Evolutionary conservation across 176 grass and related monocot species (phyloP).

Genomic region (Zoysia pacifica): DNA sequence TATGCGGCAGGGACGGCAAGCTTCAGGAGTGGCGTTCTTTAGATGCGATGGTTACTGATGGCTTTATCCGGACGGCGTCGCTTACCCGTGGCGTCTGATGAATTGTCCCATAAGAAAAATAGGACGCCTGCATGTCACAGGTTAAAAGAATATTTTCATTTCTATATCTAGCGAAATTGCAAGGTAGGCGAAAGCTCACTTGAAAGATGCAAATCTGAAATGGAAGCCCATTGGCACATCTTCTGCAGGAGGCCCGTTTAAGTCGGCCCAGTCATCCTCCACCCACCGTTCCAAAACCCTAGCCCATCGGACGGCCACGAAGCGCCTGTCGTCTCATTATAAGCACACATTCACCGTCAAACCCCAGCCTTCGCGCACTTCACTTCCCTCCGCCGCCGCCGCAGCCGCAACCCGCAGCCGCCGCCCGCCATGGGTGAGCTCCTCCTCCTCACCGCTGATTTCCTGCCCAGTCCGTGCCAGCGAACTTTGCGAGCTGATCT

Average conservation of each 20-base stretch:
- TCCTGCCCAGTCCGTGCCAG: background rate
- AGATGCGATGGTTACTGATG: too few relatives aligned
- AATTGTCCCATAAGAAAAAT: background rate
- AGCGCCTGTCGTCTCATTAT: slow-evolving; percentile 8
- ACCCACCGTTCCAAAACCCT: slow-evolving; percentile 42
- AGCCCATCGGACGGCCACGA: slow-evolving; percentile 48
- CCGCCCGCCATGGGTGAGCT: slow-evolving; percentile 49
- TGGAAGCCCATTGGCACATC: background rate
- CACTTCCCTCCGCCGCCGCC: slow-evolving; percentile 22
- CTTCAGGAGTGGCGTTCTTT: too few relatives aligned
- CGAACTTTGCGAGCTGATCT: too few relatives aligned
- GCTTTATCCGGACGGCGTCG: too few relatives aligned
- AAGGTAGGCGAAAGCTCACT: background rate
- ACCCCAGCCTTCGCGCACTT: slow-evolving; percentile 3
- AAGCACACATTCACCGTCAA: background rate
- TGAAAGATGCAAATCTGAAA: background rate
- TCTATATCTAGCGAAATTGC: background rate
- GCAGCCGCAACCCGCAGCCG: background rate
- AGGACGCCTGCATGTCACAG: too few relatives aligned
- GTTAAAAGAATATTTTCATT: too few relatives aligned
- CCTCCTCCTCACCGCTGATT: background rate
- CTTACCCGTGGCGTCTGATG: too few relatives aligned
- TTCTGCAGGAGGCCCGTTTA: background rate
- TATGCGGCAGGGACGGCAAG: too few relatives aligned
- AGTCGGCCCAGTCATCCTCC: background rate